Conservation (phyloP, 805 yeast genomes). For the Starmerella ratchasimensis region DNA sequence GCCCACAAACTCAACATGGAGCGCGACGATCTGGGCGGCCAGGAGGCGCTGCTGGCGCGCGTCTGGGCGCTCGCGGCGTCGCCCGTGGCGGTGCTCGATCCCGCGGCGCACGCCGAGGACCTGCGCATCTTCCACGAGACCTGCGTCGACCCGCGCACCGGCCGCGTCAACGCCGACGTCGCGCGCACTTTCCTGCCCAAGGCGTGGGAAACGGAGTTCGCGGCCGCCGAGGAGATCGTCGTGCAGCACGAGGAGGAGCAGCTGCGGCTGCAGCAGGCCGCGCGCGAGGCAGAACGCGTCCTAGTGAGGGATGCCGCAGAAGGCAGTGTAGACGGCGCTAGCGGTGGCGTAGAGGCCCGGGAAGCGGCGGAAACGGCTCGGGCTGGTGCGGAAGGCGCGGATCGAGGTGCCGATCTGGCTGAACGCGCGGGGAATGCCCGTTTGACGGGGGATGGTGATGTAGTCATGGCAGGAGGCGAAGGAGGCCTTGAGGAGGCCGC, state of each 20-base stretch:
- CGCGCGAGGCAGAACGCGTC: neutral
- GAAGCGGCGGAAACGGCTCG: neutral
- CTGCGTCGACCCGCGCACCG: slow-evolving; percentile 6
- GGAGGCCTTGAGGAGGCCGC: neutral
- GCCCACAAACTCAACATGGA: too few species aligned
- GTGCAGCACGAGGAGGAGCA: neutral
- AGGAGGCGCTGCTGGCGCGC: slow-evolving; percentile 13
- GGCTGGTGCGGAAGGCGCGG: neutral
- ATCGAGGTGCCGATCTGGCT: neutral
- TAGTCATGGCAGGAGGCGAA: neutral
- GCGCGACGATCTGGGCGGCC: slow-evolving; percentile 7
- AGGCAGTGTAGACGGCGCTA: neutral
- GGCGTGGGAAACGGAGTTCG: slow-evolving; percentile 2
- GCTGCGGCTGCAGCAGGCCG: neutral
- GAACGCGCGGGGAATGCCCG: neutral
- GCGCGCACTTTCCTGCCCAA: slow-evolving; percentile 8
- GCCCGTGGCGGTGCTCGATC: slow-evolving; percentile 4
- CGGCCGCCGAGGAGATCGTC: neutral
- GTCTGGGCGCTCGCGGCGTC: slow-evolving; percentile 10
- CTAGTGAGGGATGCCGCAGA: too few species aligned
- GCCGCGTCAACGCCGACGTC: slow-evolving; percentile 6
- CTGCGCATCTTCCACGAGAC: slow-evolving; percentile 5
- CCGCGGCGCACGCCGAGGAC: slow-evolving; percentile 5
- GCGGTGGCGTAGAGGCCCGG: neutral
- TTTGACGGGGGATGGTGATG: neutral